Conservation (phyloP, 441 rosid genomes). For the Pelargonium cotyledonis region DNA sequence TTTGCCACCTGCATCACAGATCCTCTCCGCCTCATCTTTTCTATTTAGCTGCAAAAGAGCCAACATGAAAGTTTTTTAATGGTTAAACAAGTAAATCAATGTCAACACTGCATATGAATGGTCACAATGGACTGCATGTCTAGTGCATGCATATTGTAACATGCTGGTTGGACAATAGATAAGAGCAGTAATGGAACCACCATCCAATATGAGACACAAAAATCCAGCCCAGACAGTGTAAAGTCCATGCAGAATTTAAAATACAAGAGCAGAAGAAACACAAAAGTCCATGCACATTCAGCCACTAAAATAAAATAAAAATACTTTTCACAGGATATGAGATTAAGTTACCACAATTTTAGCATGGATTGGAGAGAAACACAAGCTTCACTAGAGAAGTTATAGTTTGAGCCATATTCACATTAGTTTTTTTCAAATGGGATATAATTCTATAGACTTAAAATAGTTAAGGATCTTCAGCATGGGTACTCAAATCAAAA, state of each 20-base stretch:
- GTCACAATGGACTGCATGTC: background rate
- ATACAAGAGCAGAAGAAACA: background rate
- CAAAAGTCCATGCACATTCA: background rate
- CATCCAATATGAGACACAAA: background rate
- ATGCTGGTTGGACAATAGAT: background rate
- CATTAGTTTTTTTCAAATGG: background rate
- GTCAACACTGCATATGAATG: background rate
- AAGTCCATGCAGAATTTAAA: background rate
- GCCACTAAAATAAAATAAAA: background rate
- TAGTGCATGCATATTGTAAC: background rate
- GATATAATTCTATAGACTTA: background rate
- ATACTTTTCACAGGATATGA: background rate
- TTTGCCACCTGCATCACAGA: conserved; percentile 20
- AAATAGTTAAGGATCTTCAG: background rate
- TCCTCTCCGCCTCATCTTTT: conserved; percentile 16
- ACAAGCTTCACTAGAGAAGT: background rate
- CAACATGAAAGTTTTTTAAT: background rate
- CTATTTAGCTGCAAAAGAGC: conserved; percentile 16
- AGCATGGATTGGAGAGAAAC: background rate
- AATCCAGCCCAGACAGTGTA: background rate
- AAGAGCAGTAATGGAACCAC: background rate
- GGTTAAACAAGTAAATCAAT: background rate
- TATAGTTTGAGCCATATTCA: background rate
- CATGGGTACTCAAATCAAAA: background rate
- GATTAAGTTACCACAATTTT: background rate